A percentile compares a stretch with the other conserved stretches of the same genome.
Conservation (phyloP, 345 rosid species). For the Angophora floribunda region DNA sequence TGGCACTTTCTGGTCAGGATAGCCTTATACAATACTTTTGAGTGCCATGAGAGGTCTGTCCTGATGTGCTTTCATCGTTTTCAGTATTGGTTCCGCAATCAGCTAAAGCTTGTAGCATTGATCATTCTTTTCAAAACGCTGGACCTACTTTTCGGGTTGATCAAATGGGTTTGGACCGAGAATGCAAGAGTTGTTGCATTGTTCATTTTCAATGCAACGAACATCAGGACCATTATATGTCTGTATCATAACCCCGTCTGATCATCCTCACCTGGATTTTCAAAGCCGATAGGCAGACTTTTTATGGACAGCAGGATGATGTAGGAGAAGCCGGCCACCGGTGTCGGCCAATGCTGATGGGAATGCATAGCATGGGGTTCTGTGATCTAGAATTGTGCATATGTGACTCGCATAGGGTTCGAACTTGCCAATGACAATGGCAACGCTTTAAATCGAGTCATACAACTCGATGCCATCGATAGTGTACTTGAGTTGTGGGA, state of each 20-base stretch:
- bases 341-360: background rate
- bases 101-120: background rate
- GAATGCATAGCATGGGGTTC: background rate
- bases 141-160: background rate
- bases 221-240: background rate
- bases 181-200: background rate
- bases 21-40: background rate
- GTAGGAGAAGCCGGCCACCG: background rate
- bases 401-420: fast-evolving
- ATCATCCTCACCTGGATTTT: background rate
- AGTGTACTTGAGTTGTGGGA: background rate
- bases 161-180: background rate
- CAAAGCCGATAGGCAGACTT: background rate
- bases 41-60: background rate
- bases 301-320: background rate
- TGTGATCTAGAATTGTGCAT: background rate
- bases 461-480: background rate
- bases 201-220: background rate
- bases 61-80: background rate
- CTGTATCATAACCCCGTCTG: background rate
- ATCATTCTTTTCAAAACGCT: background rate
- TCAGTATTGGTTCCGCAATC: background rate
- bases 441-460: fast-evolving
- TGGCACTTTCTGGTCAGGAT: background rate
- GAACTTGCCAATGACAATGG: background rate